These are phyloP conservation scores for Themeda triandra DNA, from an alignment of 176 grass and related monocot species.

Conservation along the genomic window DNA sequence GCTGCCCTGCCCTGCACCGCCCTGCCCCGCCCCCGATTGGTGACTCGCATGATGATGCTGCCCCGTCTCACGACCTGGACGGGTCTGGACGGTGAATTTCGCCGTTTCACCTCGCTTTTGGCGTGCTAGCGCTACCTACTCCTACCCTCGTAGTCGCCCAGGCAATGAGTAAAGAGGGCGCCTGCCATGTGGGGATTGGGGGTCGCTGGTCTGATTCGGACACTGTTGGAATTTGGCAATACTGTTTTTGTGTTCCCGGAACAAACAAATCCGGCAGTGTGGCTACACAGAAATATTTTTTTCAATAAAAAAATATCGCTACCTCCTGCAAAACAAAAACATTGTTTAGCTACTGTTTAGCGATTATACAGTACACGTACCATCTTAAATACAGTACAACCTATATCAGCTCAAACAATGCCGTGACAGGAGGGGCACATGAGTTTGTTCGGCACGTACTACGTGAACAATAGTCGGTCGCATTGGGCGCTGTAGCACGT, in stretches of 20 bases:
- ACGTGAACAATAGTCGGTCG: background rate
- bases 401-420: no score
- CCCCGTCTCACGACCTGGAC: conserved; percentile 19
- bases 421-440: no score
- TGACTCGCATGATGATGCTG: conserved; percentile 41
- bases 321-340: background rate
- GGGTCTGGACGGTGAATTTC: conserved; percentile 3
- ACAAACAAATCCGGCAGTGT: background rate
- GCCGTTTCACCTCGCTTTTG: background rate
- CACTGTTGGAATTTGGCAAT: background rate
- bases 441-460: background rate
- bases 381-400: no score
- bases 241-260: background rate
- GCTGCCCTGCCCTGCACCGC: background rate
- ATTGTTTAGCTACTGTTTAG: background rate
- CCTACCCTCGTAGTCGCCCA: background rate
- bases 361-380: no score
- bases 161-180: background rate
- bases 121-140: background rate
- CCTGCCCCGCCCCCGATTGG: conserved; percentile 14
- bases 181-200: background rate
- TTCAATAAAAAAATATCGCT: background rate
- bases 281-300: background rate
- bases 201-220: background rate
- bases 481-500: background rate